These are phyloP conservation scores for Pythium phragmitis DNA, from an alignment of 352 stramenopile species.

Conservation along the genomic window DNA sequence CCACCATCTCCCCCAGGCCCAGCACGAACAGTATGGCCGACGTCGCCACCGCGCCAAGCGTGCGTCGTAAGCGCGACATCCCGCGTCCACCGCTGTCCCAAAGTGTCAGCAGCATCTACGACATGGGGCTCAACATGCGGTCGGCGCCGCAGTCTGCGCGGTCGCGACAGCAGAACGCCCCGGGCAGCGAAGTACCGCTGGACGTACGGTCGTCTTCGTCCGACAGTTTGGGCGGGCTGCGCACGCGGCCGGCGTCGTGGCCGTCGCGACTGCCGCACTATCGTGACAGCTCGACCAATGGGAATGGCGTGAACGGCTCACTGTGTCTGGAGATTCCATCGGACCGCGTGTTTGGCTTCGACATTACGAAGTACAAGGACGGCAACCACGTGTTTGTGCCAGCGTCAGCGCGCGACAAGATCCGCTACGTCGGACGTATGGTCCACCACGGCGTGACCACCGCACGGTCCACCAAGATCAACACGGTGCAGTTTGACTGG, in stretches of 20 bases:
- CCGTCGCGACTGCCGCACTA: constrained; percentile 20
- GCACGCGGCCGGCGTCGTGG: constrained; percentile 26
- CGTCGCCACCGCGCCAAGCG: background rate
- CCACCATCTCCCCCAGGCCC: background rate
- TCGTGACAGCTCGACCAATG: constrained; percentile 16
- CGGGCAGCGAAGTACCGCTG: constrained; percentile 14
- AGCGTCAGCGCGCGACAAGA: constrained; percentile 67
- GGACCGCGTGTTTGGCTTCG: constrained; percentile 72
- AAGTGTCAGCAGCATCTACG: background rate
- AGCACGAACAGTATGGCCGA: background rate
- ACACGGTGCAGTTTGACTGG: constrained; percentile 88
- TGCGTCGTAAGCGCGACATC: constrained; percentile 24
- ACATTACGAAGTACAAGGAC: constrained; percentile 77
- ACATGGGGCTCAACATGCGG: background rate
- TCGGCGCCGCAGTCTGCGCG: constrained; percentile 6
- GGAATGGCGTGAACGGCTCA: background rate
- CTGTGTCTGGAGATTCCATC: constrained; percentile 9
- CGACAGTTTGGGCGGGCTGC: constrained; percentile 17
- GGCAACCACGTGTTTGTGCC: constrained; percentile 63
- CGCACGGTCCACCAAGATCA: constrained; percentile 75
- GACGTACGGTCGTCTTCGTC: constrained; percentile 3
- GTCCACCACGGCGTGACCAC: constrained; percentile 67
- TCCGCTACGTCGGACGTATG: constrained; percentile 71
- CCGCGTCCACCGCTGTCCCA: constrained; percentile 7
- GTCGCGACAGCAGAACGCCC: constrained; percentile 16